Percentiles rank a stretch among this genome's conserved stretches.
Conservation (phyloP, 2,329 filamentous ascomycete genomes). For the Neurospora sp. region DNA sequence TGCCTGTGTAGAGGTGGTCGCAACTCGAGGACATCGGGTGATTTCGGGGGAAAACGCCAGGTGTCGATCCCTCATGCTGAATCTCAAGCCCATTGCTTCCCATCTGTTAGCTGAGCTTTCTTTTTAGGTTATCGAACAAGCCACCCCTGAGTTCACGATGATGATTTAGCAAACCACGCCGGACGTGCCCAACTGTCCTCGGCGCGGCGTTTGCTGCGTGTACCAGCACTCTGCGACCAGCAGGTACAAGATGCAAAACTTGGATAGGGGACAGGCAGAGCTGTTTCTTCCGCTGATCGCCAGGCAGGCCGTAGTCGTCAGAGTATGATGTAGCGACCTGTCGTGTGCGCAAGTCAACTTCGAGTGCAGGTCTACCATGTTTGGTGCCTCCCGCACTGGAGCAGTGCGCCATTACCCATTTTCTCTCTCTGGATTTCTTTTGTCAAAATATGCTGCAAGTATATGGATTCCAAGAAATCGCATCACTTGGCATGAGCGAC, state of each 20-base stretch:
- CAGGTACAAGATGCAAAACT: not conserved
- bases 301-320: not conserved
- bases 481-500: slow-evolving; percentile 61
- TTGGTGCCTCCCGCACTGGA: not conserved
- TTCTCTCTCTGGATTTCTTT: not conserved
- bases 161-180: not conserved
- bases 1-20: not conserved
- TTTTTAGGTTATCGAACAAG: not conserved
- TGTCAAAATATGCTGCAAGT: not conserved
- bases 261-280: not conserved
- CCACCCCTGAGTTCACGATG: not conserved
- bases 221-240: not conserved
- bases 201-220: not conserved
- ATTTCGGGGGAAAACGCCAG: not conserved
- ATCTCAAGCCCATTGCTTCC: not conserved
- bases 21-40: not conserved
- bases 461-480: not conserved
- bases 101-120: not conserved
- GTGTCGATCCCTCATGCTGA: not conserved
- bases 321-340: not conserved
- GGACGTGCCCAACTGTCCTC: not conserved
- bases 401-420: not conserved
- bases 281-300: not conserved
- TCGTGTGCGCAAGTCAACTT: not conserved
- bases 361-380: not conserved